Evolutionary conservation across 2,329 filamentous ascomycete species (phyloP), one percentile per base, ranked within the genome.

Genomic region (Chaetomiaceae sp.): DNA sequence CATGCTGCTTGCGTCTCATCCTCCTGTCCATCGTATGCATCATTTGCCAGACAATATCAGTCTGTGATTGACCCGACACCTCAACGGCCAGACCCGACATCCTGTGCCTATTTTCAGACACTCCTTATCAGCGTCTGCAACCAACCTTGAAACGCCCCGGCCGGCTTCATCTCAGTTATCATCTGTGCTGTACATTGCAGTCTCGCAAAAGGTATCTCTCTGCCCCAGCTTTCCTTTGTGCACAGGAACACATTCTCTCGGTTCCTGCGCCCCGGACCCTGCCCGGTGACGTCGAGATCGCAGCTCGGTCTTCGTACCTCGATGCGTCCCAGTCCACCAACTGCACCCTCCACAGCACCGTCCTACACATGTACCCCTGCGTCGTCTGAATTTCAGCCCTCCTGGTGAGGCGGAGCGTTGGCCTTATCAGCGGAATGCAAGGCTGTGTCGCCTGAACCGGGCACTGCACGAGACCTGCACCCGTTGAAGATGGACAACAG

Each of bases 101-200:
- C 20, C 51, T 31, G 25, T 52, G 47, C 27, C 47, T 62, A 58
- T 59, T 59, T 59, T 51, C 56, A 53, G 54, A 51, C 50, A 47
- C 49, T 47, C 54, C 8, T 56, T 58, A 58, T 61, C 59, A 45
- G 51, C 29, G 44, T 47, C 31, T 47, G 44, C 55, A 60, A 51
- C 60, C 60, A 57, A n/a, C n/a, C n/a, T n/a, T n/a, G n/a, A n/a
- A 52, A 58, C 57, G 54, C 46, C 51, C 40, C 42, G 15, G 37
- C 46, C 25, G 47, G 36, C 49, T 57, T 61, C 62, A 62, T 62
- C 58, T 62, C 43, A n/a, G n/a, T n/a, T n/a, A n/a, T n/a, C n/a
- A n/a, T n/a, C 31, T 51, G 61, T 61, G 25, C 55, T 36, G n/a
- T n/a, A 59, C 59, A 55, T 53, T 44, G 40, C 47, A 31, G 42